These are phyloP conservation scores for Racocetra persica DNA, from an alignment of 371 early-diverging fungal species.

Conservation along the genomic window DNA sequence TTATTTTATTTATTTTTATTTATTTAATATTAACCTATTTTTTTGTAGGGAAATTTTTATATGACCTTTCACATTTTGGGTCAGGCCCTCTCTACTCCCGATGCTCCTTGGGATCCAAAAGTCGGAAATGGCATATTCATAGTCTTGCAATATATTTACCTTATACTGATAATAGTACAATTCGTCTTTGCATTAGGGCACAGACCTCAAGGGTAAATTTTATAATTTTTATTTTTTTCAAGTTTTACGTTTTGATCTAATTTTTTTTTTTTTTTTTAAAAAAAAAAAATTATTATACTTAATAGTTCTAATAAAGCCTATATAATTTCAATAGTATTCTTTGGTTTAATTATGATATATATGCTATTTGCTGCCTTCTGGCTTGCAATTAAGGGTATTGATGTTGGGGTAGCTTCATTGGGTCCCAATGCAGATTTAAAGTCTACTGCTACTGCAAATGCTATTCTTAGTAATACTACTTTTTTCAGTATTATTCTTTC, in stretches of 20 bases:
- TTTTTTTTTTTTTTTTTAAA: too few species aligned
- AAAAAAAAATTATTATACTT: too few species aligned
- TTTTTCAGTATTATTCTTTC: conserved; percentile 89
- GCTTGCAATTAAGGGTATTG: conserved; percentile 49
- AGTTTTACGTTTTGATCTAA: too few species aligned
- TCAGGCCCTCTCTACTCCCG: conserved; percentile 57
- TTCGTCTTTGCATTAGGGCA: conserved; percentile 93
- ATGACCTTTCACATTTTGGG: conserved; percentile 87
- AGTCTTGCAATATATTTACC: conserved; percentile 74
- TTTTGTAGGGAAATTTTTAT: conserved; percentile 75
- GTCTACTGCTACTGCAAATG: conserved; percentile 40
- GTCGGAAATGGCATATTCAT: conserved; percentile 66
- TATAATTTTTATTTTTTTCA: too few species aligned
- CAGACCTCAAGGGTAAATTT: conserved; percentile 80
- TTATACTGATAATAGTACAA: conserved; percentile 73
- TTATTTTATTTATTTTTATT: background rate
- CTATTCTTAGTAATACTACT: conserved; percentile 50
- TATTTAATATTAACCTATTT: too few species aligned
- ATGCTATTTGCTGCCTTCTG: conserved; percentile 61
- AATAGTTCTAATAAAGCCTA: conserved; percentile 62
- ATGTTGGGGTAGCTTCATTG: background rate
- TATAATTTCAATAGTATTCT: conserved; percentile 60
- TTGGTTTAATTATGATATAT: conserved; percentile 67
- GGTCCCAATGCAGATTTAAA: background rate
- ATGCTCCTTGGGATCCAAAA: conserved; percentile 63